Base-by-base conservation (phyloP, 495 filamentous ascomycete genomes). In the Amorphotheca resinae region DNA sequence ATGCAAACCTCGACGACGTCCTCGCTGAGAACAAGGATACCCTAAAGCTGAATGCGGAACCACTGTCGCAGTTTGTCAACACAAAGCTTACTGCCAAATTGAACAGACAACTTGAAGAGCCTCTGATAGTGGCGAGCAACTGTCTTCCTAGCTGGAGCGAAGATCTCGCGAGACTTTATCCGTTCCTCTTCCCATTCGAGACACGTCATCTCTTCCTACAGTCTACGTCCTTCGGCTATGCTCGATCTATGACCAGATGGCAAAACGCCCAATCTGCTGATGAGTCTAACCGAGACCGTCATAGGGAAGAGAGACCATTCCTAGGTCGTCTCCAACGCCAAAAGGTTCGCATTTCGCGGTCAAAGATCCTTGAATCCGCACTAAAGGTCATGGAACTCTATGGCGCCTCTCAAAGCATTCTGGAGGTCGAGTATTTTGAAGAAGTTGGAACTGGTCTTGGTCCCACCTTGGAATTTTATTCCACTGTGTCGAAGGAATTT, bases 301-400 rank as follows among this genome's bases (percentile, higher is more conserved):
- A 79, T 44, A 79, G 85, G 11, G 88, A 96, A 50, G 87, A 95
- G 41, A 74, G 86, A 15, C 84, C 87, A 14, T 93, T 89, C 72
- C 71, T 96, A n/a, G 89, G 91, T 7, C 74, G 89, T 30, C 70
- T 95, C 6, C 91, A 95, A 59, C 80, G 93, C 43, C 93, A 99
- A 53, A 99, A 99, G 60, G 91, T 99, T 16, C 82, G 93, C 20
- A 96, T 99, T 44, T 93, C 88, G 5, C 75, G 93, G 26, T 75
- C 77, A 4, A 85, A 89, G 43, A 95, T 99, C 38, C 69, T 99
- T 2, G 93, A 99, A 54, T 95, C 93, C 18, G 93, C 93, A 0
- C 70, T 94, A 55, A 99, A 96, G 59, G 93, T 99, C n/a, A 95
- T 99, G 93, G 91, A 99, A 49, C 77, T 96, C 4, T 99, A 99